Percentiles rank a stretch among this genome's conserved stretches.
Evolutionary conservation across 1,284 basidiomycete species (phyloP).

Genomic region (Ganoderma sinense): DNA sequence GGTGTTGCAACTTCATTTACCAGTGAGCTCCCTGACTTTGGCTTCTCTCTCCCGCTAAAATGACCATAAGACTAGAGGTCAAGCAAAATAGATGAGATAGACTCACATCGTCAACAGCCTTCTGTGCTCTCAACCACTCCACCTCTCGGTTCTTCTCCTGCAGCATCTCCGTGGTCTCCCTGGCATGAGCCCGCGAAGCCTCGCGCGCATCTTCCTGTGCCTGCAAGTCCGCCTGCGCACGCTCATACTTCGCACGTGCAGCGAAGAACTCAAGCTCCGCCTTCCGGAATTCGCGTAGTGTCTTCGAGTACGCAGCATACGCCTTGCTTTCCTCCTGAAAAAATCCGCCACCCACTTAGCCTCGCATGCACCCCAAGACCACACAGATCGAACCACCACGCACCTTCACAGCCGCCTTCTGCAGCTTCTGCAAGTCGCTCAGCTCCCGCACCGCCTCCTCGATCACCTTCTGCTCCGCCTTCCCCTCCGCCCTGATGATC

Average conservation of each 20-base stretch:
- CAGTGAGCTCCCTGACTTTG: constrained; percentile 48
- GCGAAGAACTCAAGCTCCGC: constrained; percentile 55
- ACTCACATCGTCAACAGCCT: constrained; percentile 57
- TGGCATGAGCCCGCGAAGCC: constrained; percentile 49
- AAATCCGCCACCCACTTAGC: too few relatives aligned
- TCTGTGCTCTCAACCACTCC: constrained; percentile 54
- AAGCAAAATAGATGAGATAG: background rate
- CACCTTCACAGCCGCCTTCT: constrained; percentile 60
- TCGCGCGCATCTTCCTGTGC: constrained; percentile 55
- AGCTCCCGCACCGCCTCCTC: constrained; percentile 57
- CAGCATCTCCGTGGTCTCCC: constrained; percentile 55
- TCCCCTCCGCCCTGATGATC: constrained; percentile 60
- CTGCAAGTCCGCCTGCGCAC: constrained; percentile 50
- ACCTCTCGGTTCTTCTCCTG: constrained; percentile 63
- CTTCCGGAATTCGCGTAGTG: constrained; percentile 53
- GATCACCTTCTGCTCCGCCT: constrained; percentile 57
- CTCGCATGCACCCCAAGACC: background rate
- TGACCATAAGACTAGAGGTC: background rate
- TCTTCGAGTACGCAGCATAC: constrained; percentile 51
- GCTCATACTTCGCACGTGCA: constrained; percentile 55
- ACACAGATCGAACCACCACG: constrained; percentile 11
- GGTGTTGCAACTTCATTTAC: constrained; percentile 24
- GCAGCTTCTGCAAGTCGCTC: constrained; percentile 58
- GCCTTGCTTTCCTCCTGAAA: constrained; percentile 56
- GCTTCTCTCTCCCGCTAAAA: constrained; percentile 51